Conservation (phyloP, 768 basidiomycete genomes). For the Tricholoma flavovirens region DNA sequence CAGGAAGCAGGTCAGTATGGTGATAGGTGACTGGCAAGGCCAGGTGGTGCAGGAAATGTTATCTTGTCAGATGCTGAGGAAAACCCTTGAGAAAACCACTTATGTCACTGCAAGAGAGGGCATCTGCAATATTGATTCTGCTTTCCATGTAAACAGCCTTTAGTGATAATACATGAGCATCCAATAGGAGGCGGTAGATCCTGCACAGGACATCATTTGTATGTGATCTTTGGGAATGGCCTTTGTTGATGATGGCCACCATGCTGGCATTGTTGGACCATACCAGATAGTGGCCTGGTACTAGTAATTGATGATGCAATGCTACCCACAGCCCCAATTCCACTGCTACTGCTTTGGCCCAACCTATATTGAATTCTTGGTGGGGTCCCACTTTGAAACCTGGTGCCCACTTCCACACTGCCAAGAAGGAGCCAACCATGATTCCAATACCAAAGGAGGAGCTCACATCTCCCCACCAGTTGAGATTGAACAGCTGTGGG, state of each 20-base stretch:
- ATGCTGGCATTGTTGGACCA: conserved; percentile 32
- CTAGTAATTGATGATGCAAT: neutral
- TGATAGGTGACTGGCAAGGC: neutral
- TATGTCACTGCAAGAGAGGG: conserved; percentile 26
- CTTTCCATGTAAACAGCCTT: conserved; percentile 15
- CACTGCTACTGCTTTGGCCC: neutral
- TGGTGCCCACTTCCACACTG: too few species aligned
- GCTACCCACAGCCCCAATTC: too few species aligned
- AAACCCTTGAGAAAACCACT: conserved; percentile 5
- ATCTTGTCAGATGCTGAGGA: neutral
- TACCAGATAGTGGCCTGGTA: conserved; percentile 11
- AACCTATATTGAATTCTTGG: neutral
- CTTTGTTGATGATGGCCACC: conserved; percentile 19
- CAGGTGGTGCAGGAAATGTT: neutral
- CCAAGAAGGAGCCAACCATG: conserved; percentile 20
- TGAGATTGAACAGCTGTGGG: conserved; percentile 16
- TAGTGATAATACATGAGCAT: conserved; percentile 8
- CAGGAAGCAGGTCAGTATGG: neutral
- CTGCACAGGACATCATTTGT: conserved; percentile 25
- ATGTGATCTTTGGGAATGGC: conserved; percentile 17
- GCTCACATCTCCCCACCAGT: conserved; percentile 33
- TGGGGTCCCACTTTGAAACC: too few species aligned
- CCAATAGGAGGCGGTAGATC: too few species aligned
- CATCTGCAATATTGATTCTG: too few species aligned
- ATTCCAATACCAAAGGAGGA: conserved; percentile 31